Evolutionary conservation across 768 basidiomycete species (phyloP).

Genomic region (Agrocybe pediades): DNA sequence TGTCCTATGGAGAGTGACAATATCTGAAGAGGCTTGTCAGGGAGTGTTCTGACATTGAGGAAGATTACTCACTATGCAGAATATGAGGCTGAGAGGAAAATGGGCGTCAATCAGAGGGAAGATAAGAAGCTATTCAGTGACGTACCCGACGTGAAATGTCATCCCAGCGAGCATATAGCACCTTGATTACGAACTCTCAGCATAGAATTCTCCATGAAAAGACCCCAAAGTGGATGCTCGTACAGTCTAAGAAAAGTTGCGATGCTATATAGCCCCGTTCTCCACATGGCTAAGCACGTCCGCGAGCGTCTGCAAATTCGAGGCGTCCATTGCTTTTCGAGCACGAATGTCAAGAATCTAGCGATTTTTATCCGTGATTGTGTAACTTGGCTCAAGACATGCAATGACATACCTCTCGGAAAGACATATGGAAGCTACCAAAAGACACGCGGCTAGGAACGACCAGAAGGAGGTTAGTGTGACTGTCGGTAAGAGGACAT

Average conservation of each 20-base stretch:
- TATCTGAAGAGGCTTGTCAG: slow-evolving; percentile 37
- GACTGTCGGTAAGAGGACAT: slow-evolving; percentile 40
- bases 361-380: background rate
- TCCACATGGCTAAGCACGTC: slow-evolving; percentile 51
- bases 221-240: slow-evolving; percentile 22
- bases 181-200: slow-evolving; percentile 30
- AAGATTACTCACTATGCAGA: background rate
- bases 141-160: slow-evolving; percentile 72
- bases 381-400: background rate
- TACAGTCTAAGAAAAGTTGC: slow-evolving; percentile 66
- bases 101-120: slow-evolving; percentile 1
- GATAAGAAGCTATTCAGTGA: slow-evolving; percentile 10
- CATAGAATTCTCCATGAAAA: background rate
- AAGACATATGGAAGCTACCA: slow-evolving; percentile 51
- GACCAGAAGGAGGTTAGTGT: slow-evolving; percentile 47
- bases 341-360: slow-evolving; percentile 52
- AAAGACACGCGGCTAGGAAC: slow-evolving; percentile 46
- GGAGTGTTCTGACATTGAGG: background rate
- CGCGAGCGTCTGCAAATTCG: slow-evolving; percentile 39
- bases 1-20: slow-evolving; percentile 59
- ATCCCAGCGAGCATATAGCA: slow-evolving; percentile 75
- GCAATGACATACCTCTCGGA: slow-evolving; percentile 51
- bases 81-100: slow-evolving; percentile 32
- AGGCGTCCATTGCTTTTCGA: slow-evolving; percentile 53
- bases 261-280: slow-evolving; percentile 53